Base-by-base conservation (phyloP, 495 filamentous ascomycete genomes). In the Cryomyces minteri region DNA sequence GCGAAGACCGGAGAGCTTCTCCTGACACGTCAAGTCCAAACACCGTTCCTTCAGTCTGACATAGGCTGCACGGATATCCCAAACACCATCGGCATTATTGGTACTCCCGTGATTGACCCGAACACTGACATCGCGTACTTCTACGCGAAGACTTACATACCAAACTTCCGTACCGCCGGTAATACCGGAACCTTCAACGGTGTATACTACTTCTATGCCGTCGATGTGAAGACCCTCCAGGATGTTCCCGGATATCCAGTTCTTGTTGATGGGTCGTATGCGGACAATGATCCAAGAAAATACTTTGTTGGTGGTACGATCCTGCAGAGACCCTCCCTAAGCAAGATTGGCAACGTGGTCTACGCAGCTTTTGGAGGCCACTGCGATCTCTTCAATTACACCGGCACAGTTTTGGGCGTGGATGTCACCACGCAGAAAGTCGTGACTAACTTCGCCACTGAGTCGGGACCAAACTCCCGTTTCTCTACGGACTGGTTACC, bases 321-420 rank as follows among this genome's bases (percentile, higher is more conserved):
- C 29, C 51, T 67, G 10, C 65, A 69, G 53, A 53, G 65, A 34
- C 62, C 66, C 0, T 54, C 63, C 5, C 40, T 67, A 32, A 51
- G 51, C 0, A 43, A 56, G 32, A 43, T 61, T 0, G 57, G 55
- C 41, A 52, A 50, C 10, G 48, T 54, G 14, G 52, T 68, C 5
- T 54, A 62, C 37, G 63, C 55, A 7, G 64, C 49, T 1, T 69
- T 68, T 49, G 66, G 59, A 31, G 62, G 63, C n/a, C 66, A 68
- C 48, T 69, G 66, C 43, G 66, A 66, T 43, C 46, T 60, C 0
- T 69, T 62, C 53, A 69, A 69, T 44, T 69, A 65, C 45, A 69
- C 66, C 5, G 66, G 66, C 4, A 58, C 56, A 47, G 43, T 66
- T 7, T 44, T 65, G 34, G 55, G 58, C 6, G 46, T 66, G 29